These are phyloP conservation scores for Ogataea ramenticola DNA, from an alignment of 805 yeast species.

Conservation along the genomic window DNA sequence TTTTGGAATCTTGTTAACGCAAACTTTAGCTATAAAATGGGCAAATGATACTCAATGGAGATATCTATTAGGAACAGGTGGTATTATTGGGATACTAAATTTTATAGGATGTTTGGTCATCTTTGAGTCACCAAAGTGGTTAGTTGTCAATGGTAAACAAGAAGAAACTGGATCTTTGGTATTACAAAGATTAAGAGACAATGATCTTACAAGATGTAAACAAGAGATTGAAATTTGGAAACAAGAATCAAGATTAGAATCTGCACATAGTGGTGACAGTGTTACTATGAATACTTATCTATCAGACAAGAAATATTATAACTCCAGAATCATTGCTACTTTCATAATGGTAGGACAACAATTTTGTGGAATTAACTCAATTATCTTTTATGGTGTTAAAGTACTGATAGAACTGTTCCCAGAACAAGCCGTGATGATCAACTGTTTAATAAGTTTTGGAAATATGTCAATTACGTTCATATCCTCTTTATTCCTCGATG, in stretches of 20 bases:
- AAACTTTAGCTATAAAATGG: slow-evolving; percentile 62
- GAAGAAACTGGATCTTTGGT: slow-evolving; percentile 14
- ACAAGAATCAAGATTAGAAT: slow-evolving; percentile 17
- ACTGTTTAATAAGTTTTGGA: slow-evolving; percentile 66
- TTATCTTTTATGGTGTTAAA: slow-evolving; percentile 88
- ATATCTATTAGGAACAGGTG: slow-evolving; percentile 54
- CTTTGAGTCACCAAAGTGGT: slow-evolving; percentile 85
- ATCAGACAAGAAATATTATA: slow-evolving; percentile 40
- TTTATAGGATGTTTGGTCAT: slow-evolving; percentile 33
- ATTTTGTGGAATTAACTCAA: slow-evolving; percentile 86
- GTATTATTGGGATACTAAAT: slow-evolving; percentile 43
- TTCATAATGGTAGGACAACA: slow-evolving; percentile 81
- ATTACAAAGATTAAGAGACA: slow-evolving; percentile 31
- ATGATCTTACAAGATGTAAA: slow-evolving; percentile 7
- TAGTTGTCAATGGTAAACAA: slow-evolving; percentile 31
- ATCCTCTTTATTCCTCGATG: slow-evolving; percentile 73
- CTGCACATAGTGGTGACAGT: slow-evolving; percentile 17
- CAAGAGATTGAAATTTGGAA: slow-evolving; percentile 26
- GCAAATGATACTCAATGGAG: slow-evolving; percentile 71
- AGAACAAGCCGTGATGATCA: slow-evolving; percentile 58
- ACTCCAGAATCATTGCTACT: slow-evolving; percentile 59
- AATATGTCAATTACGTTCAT: slow-evolving; percentile 69
- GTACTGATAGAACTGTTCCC: slow-evolving; percentile 72
- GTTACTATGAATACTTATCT: slow-evolving; percentile 36
- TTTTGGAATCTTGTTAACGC: slow-evolving; percentile 77